Base-by-base conservation (phyloP, 164 flowering plant genomes). In the Chimonanthus salicifolius region DNA sequence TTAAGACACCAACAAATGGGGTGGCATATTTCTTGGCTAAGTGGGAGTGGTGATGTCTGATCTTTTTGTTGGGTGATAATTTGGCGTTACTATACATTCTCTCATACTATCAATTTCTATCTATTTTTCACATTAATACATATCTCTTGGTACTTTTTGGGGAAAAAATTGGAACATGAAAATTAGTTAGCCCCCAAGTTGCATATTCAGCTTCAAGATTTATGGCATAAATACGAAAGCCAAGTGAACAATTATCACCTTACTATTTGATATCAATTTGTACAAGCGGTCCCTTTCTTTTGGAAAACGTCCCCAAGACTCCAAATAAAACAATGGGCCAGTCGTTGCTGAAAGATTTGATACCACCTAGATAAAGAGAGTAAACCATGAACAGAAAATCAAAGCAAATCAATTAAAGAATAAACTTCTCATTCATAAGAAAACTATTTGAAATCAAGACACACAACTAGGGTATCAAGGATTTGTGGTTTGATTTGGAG, bases 251-350 rank as follows among this genome's bases (percentile, higher is more conserved):
- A 54, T 68, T 16, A 64, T 76, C 71, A 89, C 96, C 90, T 88
- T 87, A 70, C 86, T 87, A 60, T 80, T 83, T 50, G 80, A 80
- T 50, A 91, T 85, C 78, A 89, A 68, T 64, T 83, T 78, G 69
- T 85, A 86, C 69, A 91, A 82, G 43, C 83, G 87, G 5, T 79
- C 79, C 71, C 96, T 89, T 74, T 91, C 97, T 71, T 77, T 88
- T 46, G 92, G 93, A 64, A 89, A 91, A 48, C 88, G 87, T 49
- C 88, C 92, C 96, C 97, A 91, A 49, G 88, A 84, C 70, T 91
- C 97, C 83, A 84, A 3, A 76, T 77, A 77, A 78, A 87, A 82
- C 60, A 91, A 70, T 43, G 93, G 92, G 4, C 83, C 83, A 68
- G 87, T 88, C 62, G 84, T 71, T 46, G 97, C 97, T 58, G 97